phyloP scores from a whole-genome alignment of 352 stramenopile species.

The Phytophthora ramorum region DNA sequence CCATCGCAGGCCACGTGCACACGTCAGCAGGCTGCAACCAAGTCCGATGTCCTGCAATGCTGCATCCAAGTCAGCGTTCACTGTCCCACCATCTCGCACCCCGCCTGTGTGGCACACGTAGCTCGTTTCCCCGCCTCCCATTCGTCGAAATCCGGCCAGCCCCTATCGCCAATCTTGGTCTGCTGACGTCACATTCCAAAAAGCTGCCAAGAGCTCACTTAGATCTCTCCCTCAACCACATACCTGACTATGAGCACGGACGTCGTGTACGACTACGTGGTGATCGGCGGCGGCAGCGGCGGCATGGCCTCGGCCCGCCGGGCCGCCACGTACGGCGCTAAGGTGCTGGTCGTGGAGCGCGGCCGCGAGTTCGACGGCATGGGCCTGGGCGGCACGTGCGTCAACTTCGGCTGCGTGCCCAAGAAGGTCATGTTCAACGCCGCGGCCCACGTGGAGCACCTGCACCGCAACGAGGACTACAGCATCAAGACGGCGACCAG shows the following conservation, averaged over 20 bases:
- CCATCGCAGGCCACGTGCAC: too few relatives aligned
- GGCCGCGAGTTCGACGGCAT: constrained; percentile 63
- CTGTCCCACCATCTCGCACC: not conserved
- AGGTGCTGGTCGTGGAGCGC: constrained; percentile 95
- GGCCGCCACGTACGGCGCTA: constrained; percentile 93
- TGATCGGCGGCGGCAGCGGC: constrained; percentile 92
- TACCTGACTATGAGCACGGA: constrained; percentile 50
- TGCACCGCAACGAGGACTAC: constrained; percentile 72
- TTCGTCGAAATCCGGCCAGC: constrained; percentile 11
- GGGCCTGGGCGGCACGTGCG: constrained; percentile 95
- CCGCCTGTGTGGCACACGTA: constrained; percentile 2
- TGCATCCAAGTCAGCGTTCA: not conserved
- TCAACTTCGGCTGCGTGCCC: constrained; percentile 98
- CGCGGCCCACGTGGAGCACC: constrained; percentile 81
- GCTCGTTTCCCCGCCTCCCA: not conserved
- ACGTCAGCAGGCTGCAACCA: not conserved
- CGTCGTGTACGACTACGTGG: constrained; percentile 88
- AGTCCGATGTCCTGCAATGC: constrained; percentile 3
- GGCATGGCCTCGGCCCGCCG: constrained; percentile 94
- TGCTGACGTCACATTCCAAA: constrained; percentile 32
- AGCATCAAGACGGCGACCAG: constrained; percentile 55
- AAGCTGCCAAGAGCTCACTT: constrained; percentile 17
- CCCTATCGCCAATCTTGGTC: not conserved
- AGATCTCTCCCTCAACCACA: not conserved
- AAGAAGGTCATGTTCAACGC: constrained; percentile 99